Evolutionary conservation across 768 basidiomycete genomes (phyloP).

Genomic region (Suillus luteus): DNA sequence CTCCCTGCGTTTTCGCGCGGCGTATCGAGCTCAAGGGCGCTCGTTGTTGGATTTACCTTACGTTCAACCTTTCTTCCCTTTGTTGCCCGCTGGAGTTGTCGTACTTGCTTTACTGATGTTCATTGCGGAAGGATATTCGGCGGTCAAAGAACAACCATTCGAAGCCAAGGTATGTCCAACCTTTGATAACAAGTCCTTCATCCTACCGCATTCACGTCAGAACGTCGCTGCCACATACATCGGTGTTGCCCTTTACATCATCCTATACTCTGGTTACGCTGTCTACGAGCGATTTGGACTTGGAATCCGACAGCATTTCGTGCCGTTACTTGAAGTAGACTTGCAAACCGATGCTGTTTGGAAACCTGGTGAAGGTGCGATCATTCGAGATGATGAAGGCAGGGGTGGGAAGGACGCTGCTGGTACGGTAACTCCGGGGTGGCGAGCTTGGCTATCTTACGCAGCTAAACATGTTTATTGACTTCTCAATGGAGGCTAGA

Average conservation of each 20-base stretch:
- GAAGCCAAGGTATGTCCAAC: conserved; percentile 38
- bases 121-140: conserved; percentile 54
- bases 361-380: conserved; percentile 45
- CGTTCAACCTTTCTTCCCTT: conserved; percentile 53
- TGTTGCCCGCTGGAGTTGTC: conserved; percentile 53
- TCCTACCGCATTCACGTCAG: conserved; percentile 25
- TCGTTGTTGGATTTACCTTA: conserved; percentile 58
- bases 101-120: conserved; percentile 54
- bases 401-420: conserved; percentile 11
- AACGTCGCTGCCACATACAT: conserved; percentile 60
- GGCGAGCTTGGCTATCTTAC: conserved; percentile 13
- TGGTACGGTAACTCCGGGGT: conserved; percentile 7
- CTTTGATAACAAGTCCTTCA: background rate
- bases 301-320: conserved; percentile 36
- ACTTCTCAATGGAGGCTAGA: conserved; percentile 25
- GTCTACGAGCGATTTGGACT: conserved; percentile 40
- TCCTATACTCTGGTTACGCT: conserved; percentile 47
- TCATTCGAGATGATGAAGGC: conserved; percentile 30
- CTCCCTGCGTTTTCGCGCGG: conserved; percentile 62
- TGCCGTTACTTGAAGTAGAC: conserved; percentile 47
- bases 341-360: conserved; percentile 58
- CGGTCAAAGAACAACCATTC: conserved; percentile 47
- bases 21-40: conserved; percentile 56
- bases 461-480: conserved; percentile 69
- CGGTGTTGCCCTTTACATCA: conserved; percentile 48